Evolutionary conservation across 2,329 filamentous ascomycete species (phyloP), one percentile per base, ranked within the genome.

Genomic region (Colletotrichum costaricense): DNA sequence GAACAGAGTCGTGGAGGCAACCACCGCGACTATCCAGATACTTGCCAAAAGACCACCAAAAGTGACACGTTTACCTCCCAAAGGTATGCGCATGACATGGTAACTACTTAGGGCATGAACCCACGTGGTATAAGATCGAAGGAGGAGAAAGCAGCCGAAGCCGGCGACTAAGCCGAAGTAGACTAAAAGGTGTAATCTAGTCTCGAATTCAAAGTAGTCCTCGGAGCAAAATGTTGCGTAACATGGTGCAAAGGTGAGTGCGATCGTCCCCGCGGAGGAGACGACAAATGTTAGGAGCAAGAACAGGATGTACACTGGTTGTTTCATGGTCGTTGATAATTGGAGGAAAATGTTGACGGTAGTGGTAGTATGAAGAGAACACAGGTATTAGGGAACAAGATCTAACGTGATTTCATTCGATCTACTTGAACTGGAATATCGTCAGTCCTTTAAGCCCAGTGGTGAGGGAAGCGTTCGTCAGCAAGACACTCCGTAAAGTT

Each of bases 181-280:
- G 3, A 69, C 72, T 7, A 67, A 30, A 1, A 76, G 16, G 42
- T 76, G 73, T 4, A 76, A 14, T 0, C 73, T 63, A 2, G 73
- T 75, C 16, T 75, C 67, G 30, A 71, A 72, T 5, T 67, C 49
- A 11, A 76, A 54, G 19, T 65, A 75, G 1, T 67, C 63, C 24
- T 76, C 75, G 4, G 73, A 66, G 54, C 75, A 76, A 19, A 76
- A 60, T 0, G 73, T 71, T 1, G 73, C 28, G 46, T 76, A 76
- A 22, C 75, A 76, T 2, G 70, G 75, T 0, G 55, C 55, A 26
- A 71, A 76, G 19, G 75, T 76, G 9, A 76, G 73, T 8, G 26
- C 63, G 9, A 55, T 66, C 1, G 33, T 24, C 3, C 30, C 33
- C 35, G 56, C 56, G n/a, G 56, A n/a, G 2, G 56, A 58, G 11